Conservation (phyloP, 148 eudicot genomes). For the Diospyros kaki region DNA sequence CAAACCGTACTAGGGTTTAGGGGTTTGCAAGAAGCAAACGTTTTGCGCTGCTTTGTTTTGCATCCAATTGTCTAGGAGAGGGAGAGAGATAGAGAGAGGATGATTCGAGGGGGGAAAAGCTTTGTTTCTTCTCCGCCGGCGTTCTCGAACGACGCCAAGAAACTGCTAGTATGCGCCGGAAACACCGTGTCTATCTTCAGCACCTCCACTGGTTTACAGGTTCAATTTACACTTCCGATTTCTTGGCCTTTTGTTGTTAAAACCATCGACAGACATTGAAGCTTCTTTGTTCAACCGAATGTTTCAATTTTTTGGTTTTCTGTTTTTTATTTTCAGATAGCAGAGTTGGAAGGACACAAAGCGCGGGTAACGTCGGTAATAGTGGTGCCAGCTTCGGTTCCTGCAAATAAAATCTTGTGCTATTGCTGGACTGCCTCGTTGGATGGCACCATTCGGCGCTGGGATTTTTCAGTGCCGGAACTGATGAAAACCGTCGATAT, state of each 20-base stretch:
- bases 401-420: conserved; percentile 46
- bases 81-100: conserved; percentile 1
- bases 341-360: conserved; percentile 78
- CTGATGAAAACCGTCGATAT: conserved; percentile 61
- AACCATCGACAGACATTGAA: too few species aligned
- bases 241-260: too few species aligned
- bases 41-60: neutral
- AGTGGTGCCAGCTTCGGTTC: conserved; percentile 52
- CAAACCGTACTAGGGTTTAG: too few species aligned
- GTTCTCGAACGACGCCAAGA: conserved; percentile 75
- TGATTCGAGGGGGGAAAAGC: conserved; percentile 78
- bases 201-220: conserved; percentile 75
- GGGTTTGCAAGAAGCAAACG: too few species aligned
- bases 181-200: conserved; percentile 77
- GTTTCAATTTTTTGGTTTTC: too few species aligned
- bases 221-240: conserved; percentile 5
- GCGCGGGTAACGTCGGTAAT: conserved; percentile 69
- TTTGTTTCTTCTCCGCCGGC: conserved; percentile 66
- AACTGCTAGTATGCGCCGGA: conserved; percentile 67
- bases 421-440: conserved; percentile 88
- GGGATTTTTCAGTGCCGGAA: conserved; percentile 70
- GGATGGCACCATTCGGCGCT: conserved; percentile 78
- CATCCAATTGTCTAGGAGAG: neutral
- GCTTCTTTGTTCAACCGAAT: neutral
- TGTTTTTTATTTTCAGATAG: conserved; percentile 27